Percentiles rank a stretch among this genome's conserved stretches.
phyloP scores from a whole-genome alignment of 305 asterid species.

The Fraxinus nigra region DNA sequence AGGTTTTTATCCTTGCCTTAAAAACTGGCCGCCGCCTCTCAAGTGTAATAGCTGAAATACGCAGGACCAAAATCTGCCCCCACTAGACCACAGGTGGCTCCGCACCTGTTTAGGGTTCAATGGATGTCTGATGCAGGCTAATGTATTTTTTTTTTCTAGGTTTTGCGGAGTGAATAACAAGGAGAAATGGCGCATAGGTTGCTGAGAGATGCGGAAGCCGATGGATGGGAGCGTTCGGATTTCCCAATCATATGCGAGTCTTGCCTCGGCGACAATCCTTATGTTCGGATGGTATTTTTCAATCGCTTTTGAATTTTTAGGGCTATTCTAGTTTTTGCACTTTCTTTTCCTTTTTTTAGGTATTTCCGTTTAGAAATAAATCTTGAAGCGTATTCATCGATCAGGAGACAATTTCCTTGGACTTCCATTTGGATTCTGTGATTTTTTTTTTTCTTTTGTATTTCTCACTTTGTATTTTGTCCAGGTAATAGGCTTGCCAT shows the following conservation, averaged over 20 bases:
- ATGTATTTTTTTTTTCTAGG: not conserved
- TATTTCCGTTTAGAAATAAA: not conserved
- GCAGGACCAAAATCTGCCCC: not conserved
- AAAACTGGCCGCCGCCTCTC: not conserved
- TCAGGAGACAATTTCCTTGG: not conserved
- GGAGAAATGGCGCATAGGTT: conserved; percentile 80
- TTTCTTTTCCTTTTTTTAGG: not conserved
- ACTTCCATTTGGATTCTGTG: not conserved
- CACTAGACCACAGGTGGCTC: not conserved
- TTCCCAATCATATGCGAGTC: conserved; percentile 91
- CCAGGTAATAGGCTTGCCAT: not conserved
- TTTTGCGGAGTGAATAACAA: conserved; percentile 5
- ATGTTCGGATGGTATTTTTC: conserved; percentile 72
- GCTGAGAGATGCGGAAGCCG: conserved; percentile 82
- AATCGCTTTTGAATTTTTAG: not conserved
- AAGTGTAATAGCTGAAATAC: not conserved
- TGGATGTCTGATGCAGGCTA: not conserved
- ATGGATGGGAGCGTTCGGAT: conserved; percentile 95
- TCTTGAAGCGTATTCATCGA: not conserved
- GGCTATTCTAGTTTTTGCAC: conserved; percentile 14
- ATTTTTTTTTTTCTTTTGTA: not conserved
- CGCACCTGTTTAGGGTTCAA: not conserved
- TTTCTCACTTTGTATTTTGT: not conserved
- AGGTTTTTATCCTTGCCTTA: not conserved
- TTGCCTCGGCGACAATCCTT: conserved; percentile 91